phyloP scores from a whole-genome alignment of 805 yeast genomes.

The Wickerhamiella vanderwaltii region DNA sequence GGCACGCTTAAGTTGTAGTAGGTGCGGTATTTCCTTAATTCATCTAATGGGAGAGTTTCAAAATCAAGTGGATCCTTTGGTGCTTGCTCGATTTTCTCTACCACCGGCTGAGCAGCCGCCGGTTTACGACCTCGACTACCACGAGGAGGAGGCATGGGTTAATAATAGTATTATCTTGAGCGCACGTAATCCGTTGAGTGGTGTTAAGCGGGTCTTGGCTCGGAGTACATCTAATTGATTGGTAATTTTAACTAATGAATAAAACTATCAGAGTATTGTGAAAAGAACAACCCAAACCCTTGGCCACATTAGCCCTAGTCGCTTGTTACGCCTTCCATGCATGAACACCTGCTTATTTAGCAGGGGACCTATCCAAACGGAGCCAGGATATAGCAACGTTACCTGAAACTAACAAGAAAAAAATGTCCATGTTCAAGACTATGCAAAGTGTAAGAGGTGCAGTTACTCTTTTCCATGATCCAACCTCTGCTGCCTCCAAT shows the following conservation, averaged over 20 bases:
- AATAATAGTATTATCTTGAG: too few relatives aligned
- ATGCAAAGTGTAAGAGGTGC: slow-evolving; percentile 22
- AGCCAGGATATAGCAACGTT: too few relatives aligned
- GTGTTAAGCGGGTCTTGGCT: too few relatives aligned
- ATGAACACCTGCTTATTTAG: too few relatives aligned
- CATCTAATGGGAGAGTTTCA: slow-evolving; percentile 43
- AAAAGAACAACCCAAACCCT: too few relatives aligned
- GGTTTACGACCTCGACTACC: slow-evolving; percentile 8
- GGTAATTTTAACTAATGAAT: too few relatives aligned
- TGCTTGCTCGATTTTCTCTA: slow-evolving; percentile 5
- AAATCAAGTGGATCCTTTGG: slow-evolving; percentile 41
- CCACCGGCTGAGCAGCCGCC: slow-evolving; percentile 9
- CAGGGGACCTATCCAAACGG: too few relatives aligned
- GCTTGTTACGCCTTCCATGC: too few relatives aligned
- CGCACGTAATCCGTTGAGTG: too few relatives aligned
- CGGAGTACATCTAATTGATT: too few relatives aligned
- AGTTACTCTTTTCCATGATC: slow-evolving; percentile 26
- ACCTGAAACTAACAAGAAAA: background rate
- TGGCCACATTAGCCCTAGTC: too few relatives aligned
- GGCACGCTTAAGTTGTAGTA: slow-evolving; percentile 46
- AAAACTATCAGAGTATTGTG: too few relatives aligned
- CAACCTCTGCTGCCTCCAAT: slow-evolving; percentile 19
- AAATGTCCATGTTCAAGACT: slow-evolving; percentile 23
- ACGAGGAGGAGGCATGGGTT: slow-evolving; percentile 8
- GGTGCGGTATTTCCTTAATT: slow-evolving; percentile 58